Evolutionary conservation across 768 basidiomycete species (phyloP), one percentile per base, ranked within the genome.

Genomic region (Strobilomyces dryophilus): DNA sequence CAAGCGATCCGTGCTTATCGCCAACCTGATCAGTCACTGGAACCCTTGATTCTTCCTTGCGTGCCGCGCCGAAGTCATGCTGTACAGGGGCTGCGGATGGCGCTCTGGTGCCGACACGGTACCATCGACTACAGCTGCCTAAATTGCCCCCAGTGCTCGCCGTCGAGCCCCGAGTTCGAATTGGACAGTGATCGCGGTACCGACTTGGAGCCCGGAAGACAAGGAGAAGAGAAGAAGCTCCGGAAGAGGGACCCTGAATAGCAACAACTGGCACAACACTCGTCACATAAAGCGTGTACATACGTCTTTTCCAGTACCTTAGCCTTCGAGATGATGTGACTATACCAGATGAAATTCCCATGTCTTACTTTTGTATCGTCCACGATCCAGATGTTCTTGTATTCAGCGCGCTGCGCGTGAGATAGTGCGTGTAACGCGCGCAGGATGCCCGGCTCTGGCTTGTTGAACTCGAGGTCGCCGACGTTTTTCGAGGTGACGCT

Each of bases 1-100:
- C 12, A 82, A 79, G 61, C 79, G 82, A 14, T 78, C 86, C 21
- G 73, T 70, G 11, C 74, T 91, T 41, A 70, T 81, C 11, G 80
- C 80, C n/a, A 86, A 89, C 64, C 76, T 92, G 29, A 73, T 92
- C 57, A 82, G 90, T 56, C 72, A 87, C 27, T 93, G 90, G 90
- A 92, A 92, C 65, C 65, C 71, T 27, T 81, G 80, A 8, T 93
- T 90, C 71, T 91, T 91, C 77, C 64, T 78, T 51, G 70, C 76
- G 34, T 87, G 90, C 42, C 84, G 85, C 18, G 80, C 87, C n/a
- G 90, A 93, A 60, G 71, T 89, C 44, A 76, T 89, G 34, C 74
- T 93, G 18, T 92, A 81, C 75, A 87, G 83, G 65, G 90, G 90
- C 40, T 80, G 78, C 44, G 84, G 89, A 68, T 81, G 87, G 31